Evolutionary conservation across 2,329 filamentous ascomycete genomes (phyloP).

Genomic region (Zymoseptoria brevis): DNA sequence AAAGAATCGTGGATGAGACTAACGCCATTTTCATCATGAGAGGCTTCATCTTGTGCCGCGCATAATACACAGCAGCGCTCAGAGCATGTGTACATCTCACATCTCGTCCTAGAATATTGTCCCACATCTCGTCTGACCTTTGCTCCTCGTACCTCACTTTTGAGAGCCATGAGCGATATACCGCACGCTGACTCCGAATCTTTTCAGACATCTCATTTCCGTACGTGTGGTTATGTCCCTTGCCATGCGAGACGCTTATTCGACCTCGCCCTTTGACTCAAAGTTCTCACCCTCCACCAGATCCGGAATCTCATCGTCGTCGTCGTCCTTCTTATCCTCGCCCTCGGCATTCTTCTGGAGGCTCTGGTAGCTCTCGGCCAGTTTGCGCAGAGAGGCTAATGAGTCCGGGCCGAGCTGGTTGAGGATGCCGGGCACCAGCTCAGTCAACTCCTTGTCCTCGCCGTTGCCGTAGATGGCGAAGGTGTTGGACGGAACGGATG

Average conservation of each 20-base stretch:
- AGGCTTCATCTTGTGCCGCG: conserved; percentile 11
- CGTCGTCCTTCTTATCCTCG: conserved; percentile 59
- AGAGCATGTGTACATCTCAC: conserved; percentile 11
- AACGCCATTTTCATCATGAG: conserved; percentile 5
- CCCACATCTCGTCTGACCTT: background rate
- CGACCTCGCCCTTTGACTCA: conserved; percentile 77
- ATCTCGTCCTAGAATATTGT: background rate
- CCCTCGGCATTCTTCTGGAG: conserved; percentile 89
- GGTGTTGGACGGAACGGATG: conserved; percentile 94
- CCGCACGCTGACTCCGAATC: background rate
- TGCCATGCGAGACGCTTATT: conserved; percentile 47
- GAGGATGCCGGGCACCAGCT: conserved; percentile 97
- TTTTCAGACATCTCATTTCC: background rate
- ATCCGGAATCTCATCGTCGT: conserved; percentile 90
- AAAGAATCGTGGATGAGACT: background rate
- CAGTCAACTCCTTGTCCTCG: conserved; percentile 99
- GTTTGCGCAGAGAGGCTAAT: conserved; percentile 92
- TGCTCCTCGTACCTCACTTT: background rate
- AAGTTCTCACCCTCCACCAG: conserved; percentile 97
- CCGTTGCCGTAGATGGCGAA: conserved; percentile 99
- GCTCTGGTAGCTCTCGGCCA: conserved; percentile 98
- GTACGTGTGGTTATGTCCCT: background rate
- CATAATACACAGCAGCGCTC: conserved; percentile 17
- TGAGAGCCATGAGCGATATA: background rate
- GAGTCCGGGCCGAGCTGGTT: conserved; percentile 99